A percentile compares a stretch with the other conserved stretches of the same genome.
These are phyloP conservation scores for Candida smagusa DNA, from an alignment of 1,139 yeast species.

Conservation along the genomic window DNA sequence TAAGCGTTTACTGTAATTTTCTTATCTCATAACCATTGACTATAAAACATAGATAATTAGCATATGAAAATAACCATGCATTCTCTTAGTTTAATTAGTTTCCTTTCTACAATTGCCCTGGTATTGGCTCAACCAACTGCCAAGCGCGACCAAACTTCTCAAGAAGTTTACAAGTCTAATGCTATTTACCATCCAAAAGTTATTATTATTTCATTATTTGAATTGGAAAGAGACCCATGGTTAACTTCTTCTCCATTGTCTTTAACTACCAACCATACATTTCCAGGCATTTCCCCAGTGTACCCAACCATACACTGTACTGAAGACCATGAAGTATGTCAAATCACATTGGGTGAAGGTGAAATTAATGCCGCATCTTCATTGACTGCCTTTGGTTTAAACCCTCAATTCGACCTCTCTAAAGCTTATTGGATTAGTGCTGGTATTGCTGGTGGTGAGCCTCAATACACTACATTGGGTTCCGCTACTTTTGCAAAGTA, in stretches of 20 bases:
- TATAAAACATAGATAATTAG: no score
- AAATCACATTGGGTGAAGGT: constrained; percentile 66
- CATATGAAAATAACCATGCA: constrained; percentile 4
- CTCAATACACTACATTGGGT: constrained; percentile 46
- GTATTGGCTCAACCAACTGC: constrained; percentile 19
- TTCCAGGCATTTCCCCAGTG: constrained; percentile 64
- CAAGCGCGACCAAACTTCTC: constrained; percentile 16
- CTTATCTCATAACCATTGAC: no score
- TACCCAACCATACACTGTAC: constrained; percentile 59
- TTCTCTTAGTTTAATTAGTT: constrained; percentile 8
- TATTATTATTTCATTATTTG: constrained; percentile 56
- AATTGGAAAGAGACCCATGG: constrained; percentile 56
- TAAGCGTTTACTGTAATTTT: no score
- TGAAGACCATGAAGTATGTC: constrained; percentile 52
- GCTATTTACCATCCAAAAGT: constrained; percentile 52
- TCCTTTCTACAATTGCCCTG: constrained; percentile 10
- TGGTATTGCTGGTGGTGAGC: constrained; percentile 69
- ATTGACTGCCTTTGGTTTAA: constrained; percentile 51
- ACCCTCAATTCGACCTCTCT: constrained; percentile 55
- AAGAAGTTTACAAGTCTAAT: constrained; percentile 26
- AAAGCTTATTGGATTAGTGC: constrained; percentile 61
- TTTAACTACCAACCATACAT: constrained; percentile 40
- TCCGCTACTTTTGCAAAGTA: constrained; percentile 60
- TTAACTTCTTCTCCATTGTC: constrained; percentile 32
- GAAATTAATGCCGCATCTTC: constrained; percentile 68